phyloP scores from a whole-genome alignment of 345 rosid genomes.

The Raphanus raphanistrum region DNA sequence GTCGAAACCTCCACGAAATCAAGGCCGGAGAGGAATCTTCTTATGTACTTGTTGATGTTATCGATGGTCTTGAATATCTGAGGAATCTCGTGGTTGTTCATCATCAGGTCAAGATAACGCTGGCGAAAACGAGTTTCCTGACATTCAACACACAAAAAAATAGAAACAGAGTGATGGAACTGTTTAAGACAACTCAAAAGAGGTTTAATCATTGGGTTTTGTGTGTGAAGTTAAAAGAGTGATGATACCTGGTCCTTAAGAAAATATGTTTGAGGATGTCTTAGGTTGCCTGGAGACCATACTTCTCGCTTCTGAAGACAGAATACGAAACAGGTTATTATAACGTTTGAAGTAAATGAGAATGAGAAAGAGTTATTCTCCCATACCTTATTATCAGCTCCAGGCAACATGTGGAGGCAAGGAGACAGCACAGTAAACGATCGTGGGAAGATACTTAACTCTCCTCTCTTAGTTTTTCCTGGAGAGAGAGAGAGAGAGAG shows the following conservation, averaged over 20 bases:
- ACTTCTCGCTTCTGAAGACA: slow-evolving; percentile 50
- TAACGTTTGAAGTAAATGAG: not conserved
- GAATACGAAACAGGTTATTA: slow-evolving; percentile 6
- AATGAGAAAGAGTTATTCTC: not conserved
- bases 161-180: too few relatives aligned
- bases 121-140: slow-evolving; percentile 92
- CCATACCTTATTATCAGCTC: slow-evolving; percentile 44
- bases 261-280: slow-evolving; percentile 71
- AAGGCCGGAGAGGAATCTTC: slow-evolving; percentile 63
- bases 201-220: too few relatives aligned
- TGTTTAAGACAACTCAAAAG: too few relatives aligned
- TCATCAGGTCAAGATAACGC: slow-evolving; percentile 79
- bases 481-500: too few relatives aligned
- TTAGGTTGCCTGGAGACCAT: slow-evolving; percentile 67
- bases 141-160: too few relatives aligned
- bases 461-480: slow-evolving; percentile 86
- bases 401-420: slow-evolving; percentile 90
- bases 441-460: slow-evolving; percentile 70
- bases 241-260: slow-evolving; percentile 79
- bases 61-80: slow-evolving; percentile 67
- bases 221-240: too few relatives aligned
- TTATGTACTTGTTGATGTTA: slow-evolving; percentile 50
- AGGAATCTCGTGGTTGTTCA: slow-evolving; percentile 54
- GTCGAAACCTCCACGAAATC: slow-evolving; percentile 86
- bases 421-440: slow-evolving; percentile 63